Evolutionary conservation across 352 stramenopile genomes (phyloP), one percentile per base, ranked within the genome.

Genomic region (Globisporangium irregulare): DNA sequence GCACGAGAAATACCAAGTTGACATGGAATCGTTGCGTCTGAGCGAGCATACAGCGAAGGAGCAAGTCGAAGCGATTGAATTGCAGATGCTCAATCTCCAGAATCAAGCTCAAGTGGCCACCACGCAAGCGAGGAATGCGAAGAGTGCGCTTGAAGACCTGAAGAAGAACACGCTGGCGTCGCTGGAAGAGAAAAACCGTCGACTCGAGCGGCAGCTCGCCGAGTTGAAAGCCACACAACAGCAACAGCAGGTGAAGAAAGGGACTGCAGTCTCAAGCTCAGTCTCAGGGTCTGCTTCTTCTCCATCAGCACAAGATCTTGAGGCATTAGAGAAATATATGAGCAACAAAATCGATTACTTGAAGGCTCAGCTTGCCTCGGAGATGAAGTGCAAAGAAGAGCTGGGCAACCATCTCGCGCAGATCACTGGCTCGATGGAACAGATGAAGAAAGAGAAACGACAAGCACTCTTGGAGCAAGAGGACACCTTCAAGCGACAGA

Each of bases 331-430:
- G 61, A 94, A 92, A n/a, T 74, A 90, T 18, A 69, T 90, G 4
- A 79, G 70, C 61, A 90, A 94, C 71, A 94, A 94, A 55, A 76
- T 95, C 18, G 85, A 93, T 43, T 94, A 95, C 59, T 66, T 95
- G 15, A 93, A 94, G 64, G 87, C 86, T 0, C 87, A 94, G 61
- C 66, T 95, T 1, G 76, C 84, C 34, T 94, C 87, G 0, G 88
- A 95, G 62, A 93, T 93, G 74, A 91, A 89, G 59, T 94, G 88
- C 62, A 93, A 93, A 66, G 86, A 95, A 67, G 88, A 95, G 59
- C 73, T 95, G 4, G 87, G 87, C 0, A 77, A 62, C 3, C 85
- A 91, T 60, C 65, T 95, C 1, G 82, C 81, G 0, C 74, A 89
- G 4, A 76, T 95, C 18, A 91, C 85, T 7, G 74, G 66, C 18